Evolutionary conservation across 2,329 filamentous ascomycete species (phyloP).

Genomic region (Aurifilum marmelostoma): DNA sequence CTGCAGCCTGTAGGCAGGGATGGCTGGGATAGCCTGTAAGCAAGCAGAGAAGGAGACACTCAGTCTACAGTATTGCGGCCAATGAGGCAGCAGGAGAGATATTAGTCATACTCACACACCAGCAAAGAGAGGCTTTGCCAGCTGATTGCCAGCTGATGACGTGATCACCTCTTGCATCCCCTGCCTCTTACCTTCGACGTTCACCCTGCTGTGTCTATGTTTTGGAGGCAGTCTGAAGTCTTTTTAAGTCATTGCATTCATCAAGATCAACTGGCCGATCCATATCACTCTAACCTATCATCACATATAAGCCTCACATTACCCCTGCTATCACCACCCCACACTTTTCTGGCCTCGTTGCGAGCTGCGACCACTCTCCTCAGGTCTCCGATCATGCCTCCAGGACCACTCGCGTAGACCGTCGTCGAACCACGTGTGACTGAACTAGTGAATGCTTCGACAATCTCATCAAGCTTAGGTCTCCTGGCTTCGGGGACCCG

Average conservation of each 20-base stretch:
- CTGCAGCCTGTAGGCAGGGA: neutral
- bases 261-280: too few species aligned
- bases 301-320: conserved; percentile 63
- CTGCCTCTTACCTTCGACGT: too few species aligned
- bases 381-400: conserved; percentile 62
- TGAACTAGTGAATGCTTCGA: conserved; percentile 52
- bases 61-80: too few species aligned
- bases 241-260: too few species aligned
- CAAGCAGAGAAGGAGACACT: neutral
- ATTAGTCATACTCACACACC: too few species aligned
- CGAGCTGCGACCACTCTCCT: conserved; percentile 55
- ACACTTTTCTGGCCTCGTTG: conserved; percentile 58
- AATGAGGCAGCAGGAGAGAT: too few species aligned
- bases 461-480: conserved; percentile 50
- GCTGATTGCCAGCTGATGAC: neutral
- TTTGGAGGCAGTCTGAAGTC: too few species aligned
- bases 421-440: conserved; percentile 54
- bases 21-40: neutral
- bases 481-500: conserved; percentile 39
- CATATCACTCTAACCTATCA: conserved; percentile 56
- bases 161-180: neutral
- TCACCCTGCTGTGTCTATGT: too few species aligned
- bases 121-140: neutral
- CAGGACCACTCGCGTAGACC: conserved; percentile 64
- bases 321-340: conserved; percentile 59